Evolutionary conservation across 345 rosid genomes (phyloP), one percentile per base, ranked within the genome.

Genomic region (Lepidium sativum): DNA sequence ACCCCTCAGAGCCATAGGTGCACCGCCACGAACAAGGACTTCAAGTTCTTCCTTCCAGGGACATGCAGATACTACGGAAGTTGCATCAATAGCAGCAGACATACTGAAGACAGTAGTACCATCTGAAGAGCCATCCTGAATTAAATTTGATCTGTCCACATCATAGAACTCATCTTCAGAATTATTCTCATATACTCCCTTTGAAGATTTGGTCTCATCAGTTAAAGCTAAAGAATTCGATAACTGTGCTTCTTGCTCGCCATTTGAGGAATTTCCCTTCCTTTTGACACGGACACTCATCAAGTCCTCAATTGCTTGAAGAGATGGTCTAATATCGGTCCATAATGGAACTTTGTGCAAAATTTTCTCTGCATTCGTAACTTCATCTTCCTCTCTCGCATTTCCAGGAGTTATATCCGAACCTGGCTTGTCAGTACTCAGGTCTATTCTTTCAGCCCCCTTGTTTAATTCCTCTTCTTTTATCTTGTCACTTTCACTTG

Each of bases 1-100:
- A 73, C 99, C 99, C 78, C 97, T 82, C 40, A 94, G 80, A 58
- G 96, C 92, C 96, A 94, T 90, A 40, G 99, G 99, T 13, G 87
- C 85, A 64, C 99, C 99, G 2, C 97, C 99, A 34, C 91, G 96
- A 74, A 94, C 89, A 78, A 94, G 96, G 43, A 94, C 84, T 72
- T 94, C 92, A 70, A 94, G 80, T 77, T 94, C 99, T 75, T 94
- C 92, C 73, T 80, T 94, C 85, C 97, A 88, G 21, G 89, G 88
- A 78, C 63, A 78, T 48, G 68, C 75, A 69, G 88, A 74, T 68
- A 71, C 91, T 18, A 45, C 50, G 56, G 74, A 20, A 41, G 63
- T 48, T 38, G 65, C 67, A 54, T 78, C 84, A 52, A 66, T 70
- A 58, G 52, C 23, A 40, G 49, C 23, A 69, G 76, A 62, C 6